Evolutionary conservation across 2,329 filamentous ascomycete species (phyloP), one percentile per base, ranked within the genome.

Genomic region (Scedosporium apiospermum): DNA sequence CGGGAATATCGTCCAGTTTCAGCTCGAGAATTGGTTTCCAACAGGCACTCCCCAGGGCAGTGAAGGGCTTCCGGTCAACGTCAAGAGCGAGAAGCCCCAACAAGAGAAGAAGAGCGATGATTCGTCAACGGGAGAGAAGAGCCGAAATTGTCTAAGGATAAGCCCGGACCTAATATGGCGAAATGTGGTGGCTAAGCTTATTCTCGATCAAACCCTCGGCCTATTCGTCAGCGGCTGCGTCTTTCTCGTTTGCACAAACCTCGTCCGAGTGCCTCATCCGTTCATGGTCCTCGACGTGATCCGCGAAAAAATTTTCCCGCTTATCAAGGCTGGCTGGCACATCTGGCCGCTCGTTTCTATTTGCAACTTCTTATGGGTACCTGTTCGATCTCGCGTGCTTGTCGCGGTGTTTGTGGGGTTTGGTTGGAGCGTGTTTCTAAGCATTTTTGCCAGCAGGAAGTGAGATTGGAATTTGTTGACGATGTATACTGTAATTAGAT

Each of bases 401-500:
- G 73, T 75, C 3, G 71, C 71, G 0, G 72, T 73, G 21, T 72
- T 70, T 62, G 70, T 75, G 38, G 73, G 73, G 3, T 75, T 75
- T 21, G 67, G 71, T 1, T 75, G 73, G 73, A 75, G 72, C 59
- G 74, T 75, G 30, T 75, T 74, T 53, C 64, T 75, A 38, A 74
- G 72, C 18, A 66, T 74, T 12, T 73, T 73, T 51, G 68, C 72
- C 5, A 71, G 70, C 64, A 64, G 65, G 61, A 68, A 65, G 27
- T 68, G 57, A 59, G 34, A 38, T 12, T 38, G 34, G 34, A 12
- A 38, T 38, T 38, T 9, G 2, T 12, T 38, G 34, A 38, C 34
- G 12, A 38, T 38, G 12, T 38, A 38, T 12, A 38, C 34, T 38
- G 3, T 10, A 38, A 14, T 38, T 38, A 38, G 34, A 38, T 38